Percentiles rank a stretch among this genome's conserved stretches.
phyloP scores from a whole-genome alignment of 768 basidiomycete species.

The Russula compacta region DNA sequence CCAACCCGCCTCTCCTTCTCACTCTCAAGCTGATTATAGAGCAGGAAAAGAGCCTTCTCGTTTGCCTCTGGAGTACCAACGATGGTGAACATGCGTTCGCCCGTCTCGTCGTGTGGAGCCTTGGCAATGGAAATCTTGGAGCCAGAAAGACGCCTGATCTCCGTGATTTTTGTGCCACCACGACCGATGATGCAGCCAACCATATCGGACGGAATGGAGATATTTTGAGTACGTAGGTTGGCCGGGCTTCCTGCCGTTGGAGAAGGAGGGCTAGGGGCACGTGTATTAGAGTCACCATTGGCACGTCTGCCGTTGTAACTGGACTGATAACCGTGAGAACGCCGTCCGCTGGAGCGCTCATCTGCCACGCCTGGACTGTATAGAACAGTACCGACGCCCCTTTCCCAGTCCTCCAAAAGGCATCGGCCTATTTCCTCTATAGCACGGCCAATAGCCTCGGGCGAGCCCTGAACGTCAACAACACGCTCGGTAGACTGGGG shows the following conservation, averaged over 20 bases:
- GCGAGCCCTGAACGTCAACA: conserved; percentile 92
- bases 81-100: conserved; percentile 99
- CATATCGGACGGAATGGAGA: conserved; percentile 99
- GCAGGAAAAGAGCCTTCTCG: conserved; percentile 93
- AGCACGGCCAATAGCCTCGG: conserved; percentile 87
- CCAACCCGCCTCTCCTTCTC: conserved; percentile 93
- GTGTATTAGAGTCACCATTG: conserved; percentile 48
- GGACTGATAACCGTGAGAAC: conserved; percentile 42
- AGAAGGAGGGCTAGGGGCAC: conserved; percentile 42
- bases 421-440: conserved; percentile 95
- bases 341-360: conserved; percentile 47
- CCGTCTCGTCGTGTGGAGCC: conserved; percentile 97
- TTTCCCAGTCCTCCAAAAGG: conserved; percentile 93
- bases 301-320: conserved; percentile 44
- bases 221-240: conserved; percentile 95
- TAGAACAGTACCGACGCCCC: conserved; percentile 86
- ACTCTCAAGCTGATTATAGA: conserved; percentile 95
- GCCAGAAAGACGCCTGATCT: conserved; percentile 95
- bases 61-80: conserved; percentile 93
- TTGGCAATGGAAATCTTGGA: conserved; percentile 99
- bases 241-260: conserved; percentile 41
- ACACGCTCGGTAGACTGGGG: conserved; percentile 99
- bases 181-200: conserved; percentile 95
- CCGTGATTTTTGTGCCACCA: conserved; percentile 96
- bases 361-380: conserved; percentile 91